Conservation (phyloP, 2,329 filamentous ascomycete genomes). For the Claviceps sp. region DNA sequence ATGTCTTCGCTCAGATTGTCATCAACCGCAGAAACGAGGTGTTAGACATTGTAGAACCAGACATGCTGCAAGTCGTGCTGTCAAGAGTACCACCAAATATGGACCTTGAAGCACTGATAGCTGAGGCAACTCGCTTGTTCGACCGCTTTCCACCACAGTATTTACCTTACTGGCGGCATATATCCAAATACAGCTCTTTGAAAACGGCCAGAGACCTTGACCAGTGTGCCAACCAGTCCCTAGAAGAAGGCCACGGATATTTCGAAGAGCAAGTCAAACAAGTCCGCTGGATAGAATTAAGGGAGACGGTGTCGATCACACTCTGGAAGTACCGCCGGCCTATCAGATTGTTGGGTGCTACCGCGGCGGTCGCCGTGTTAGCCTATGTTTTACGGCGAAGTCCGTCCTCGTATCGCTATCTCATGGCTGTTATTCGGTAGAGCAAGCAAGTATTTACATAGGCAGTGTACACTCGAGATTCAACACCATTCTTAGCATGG, state of each 20-base stretch:
- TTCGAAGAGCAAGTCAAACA: conserved; percentile 63
- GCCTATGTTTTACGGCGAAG: conserved; percentile 54
- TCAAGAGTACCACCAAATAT: conserved; percentile 75
- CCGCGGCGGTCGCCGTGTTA: conserved; percentile 52
- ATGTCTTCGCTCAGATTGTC: conserved; percentile 84
- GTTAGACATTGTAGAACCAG: conserved; percentile 81
- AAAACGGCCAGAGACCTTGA: conserved; percentile 58
- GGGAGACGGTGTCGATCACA: conserved; percentile 17
- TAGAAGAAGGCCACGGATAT: conserved; percentile 51
- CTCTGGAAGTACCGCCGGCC: conserved; percentile 55
- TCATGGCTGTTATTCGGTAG: conserved; percentile 15
- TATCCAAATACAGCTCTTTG: conserved; percentile 67
- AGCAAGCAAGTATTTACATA: not conserved
- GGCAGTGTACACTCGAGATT: not conserved
- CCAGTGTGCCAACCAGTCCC: conserved; percentile 37
- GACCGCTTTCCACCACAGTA: conserved; percentile 55
- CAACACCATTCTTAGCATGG: not conserved
- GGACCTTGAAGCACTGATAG: conserved; percentile 66
- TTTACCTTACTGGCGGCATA: conserved; percentile 55
- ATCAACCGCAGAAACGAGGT: conserved; percentile 69
- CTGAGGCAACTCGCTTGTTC: conserved; percentile 50
- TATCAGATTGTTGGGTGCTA: conserved; percentile 45
- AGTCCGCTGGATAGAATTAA: conserved; percentile 49
- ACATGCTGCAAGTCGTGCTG: conserved; percentile 82
- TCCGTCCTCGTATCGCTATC: conserved; percentile 15